Evolutionary conservation across 306 rosid species (phyloP).

Genomic region (Albizia julibrissin): DNA sequence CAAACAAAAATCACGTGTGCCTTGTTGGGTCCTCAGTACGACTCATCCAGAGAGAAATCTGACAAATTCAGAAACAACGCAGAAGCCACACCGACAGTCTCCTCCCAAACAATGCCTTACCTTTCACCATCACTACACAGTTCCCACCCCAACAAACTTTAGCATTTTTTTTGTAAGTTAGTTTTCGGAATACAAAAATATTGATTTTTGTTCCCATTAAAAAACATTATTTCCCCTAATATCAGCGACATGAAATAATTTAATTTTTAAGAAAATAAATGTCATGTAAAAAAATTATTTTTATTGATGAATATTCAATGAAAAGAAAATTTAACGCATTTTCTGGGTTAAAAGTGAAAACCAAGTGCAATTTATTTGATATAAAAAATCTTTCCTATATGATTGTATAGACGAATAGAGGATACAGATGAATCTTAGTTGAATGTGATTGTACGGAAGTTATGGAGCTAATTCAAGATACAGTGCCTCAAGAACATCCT

Average conservation of each 20-base stretch:
- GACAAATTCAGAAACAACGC: slow-evolving; percentile 47
- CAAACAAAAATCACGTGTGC: background rate
- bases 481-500: no score
- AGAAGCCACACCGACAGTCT: slow-evolving; percentile 30
- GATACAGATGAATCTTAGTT: no score
- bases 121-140: background rate
- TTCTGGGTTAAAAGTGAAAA: background rate
- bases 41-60: background rate
- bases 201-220: no score
- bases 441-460: no score
- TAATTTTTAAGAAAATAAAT: background rate
- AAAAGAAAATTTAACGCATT: background rate
- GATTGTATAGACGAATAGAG: no score
- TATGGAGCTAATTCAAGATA: no score
- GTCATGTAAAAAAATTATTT: background rate
- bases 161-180: no score
- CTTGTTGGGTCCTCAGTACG: background rate
- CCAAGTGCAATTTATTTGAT: background rate
- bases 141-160: background rate
- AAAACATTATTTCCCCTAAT: background rate
- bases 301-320: background rate
- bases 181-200: no score
- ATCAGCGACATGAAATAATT: background rate
- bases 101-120: slow-evolving; percentile 5
- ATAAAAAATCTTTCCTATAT: no score